These are phyloP conservation scores for Corymbia citriodora DNA, from an alignment of 441 rosid species.

Conservation along the genomic window DNA sequence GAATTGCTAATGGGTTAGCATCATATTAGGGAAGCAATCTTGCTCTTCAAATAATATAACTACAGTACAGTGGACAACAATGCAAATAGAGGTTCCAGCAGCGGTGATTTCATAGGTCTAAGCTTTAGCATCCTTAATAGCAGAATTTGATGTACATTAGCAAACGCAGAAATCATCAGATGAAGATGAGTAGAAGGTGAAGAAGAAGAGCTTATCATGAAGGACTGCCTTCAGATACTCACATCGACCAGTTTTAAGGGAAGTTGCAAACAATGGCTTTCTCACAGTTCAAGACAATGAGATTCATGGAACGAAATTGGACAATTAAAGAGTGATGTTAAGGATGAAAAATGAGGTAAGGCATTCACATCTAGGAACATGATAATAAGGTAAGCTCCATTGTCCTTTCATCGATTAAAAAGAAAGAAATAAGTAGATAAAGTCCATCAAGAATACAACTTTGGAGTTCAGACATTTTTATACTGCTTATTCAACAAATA, in stretches of 20 bases:
- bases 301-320: background rate
- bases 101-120: background rate
- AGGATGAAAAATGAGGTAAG: background rate
- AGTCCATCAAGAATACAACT: background rate
- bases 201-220: background rate
- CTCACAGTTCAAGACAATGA: background rate
- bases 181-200: background rate
- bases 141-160: background rate
- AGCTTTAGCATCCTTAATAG: background rate
- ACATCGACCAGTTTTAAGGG: background rate
- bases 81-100: background rate
- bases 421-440: background rate
- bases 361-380: background rate
- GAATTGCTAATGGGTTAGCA: background rate
- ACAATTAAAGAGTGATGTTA: background rate
- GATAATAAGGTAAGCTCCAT: background rate
- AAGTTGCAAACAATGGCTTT: background rate
- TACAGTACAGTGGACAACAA: background rate
- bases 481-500: background rate
- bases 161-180: background rate
- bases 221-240: background rate
- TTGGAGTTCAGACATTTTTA: background rate
- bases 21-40: background rate
- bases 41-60: background rate
- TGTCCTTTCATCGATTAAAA: background rate